Base-by-base conservation (phyloP, 2,329 filamentous ascomycete genomes). In the Uncinocarpus reesii region DNA sequence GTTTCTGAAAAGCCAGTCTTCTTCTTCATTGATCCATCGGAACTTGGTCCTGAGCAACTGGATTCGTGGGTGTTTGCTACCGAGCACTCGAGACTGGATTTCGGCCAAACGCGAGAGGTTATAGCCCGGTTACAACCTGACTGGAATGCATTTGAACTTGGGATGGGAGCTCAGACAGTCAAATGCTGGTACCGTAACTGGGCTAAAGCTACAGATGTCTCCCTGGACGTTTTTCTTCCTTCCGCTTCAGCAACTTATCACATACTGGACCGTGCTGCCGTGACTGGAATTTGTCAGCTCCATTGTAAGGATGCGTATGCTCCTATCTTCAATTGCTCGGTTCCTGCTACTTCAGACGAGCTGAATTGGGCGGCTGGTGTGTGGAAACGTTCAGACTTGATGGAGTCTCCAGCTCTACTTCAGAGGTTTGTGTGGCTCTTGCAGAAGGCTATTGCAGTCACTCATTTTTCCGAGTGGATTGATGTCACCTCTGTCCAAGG, bases 51-150 rank as follows among this genome's bases (percentile, higher is more conserved):
- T 23, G 60, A 68, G 0, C 57, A 65, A 0, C 48, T 71, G 4
- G 78, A 83, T 56, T 60, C 59, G 1, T 80, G 80, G 55, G 73
- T 81, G 0, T 79, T 84, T 55, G 71, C 78, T 1, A 54, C 67
- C 5, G 68, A 74, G 40, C 70, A 71, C 48, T 60, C 63, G 7
- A 65, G 70, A 3, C 61, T 75, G 5, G 62, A 69, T 11, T 70
- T 71, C 31, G 70, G 72, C 15, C 68, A 75, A 37, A 50, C 63
- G 4, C 70, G 78, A 28, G 56, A 64, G 2, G 61, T 66, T 2
- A 54, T 78, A 26, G 76, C 71, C 2, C 64, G 63, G 11, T 46
- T 80, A n/a, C 60, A 67, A 5, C 59, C 65, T n/a, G 50, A 50
- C 7, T 78, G 74, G 70, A 60, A 67, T 23, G 68, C 70, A 11